These are phyloP conservation scores for Torulaspora delbrueckii DNA, from an alignment of 805 yeast genomes.

Conservation along the genomic window DNA sequence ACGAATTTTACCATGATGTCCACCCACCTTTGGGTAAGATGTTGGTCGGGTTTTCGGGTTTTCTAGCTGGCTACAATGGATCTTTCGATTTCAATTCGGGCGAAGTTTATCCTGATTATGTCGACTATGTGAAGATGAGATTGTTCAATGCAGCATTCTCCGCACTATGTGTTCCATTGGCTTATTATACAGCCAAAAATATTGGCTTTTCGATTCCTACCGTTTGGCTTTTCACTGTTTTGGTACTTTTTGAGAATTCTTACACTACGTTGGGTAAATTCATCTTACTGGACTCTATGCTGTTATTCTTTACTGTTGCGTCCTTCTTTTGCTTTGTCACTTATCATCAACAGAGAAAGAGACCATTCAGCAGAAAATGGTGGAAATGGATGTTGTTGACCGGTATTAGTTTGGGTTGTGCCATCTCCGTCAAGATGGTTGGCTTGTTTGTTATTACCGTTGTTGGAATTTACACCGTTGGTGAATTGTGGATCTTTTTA, in stretches of 20 bases:
- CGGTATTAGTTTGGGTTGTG: conserved; percentile 84
- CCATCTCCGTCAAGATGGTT: conserved; percentile 93
- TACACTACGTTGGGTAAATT: conserved; percentile 69
- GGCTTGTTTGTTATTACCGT: conserved; percentile 85
- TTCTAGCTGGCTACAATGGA: conserved; percentile 76
- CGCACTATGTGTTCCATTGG: conserved; percentile 60
- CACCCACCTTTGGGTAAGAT: conserved; percentile 86
- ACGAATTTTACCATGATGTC: conserved; percentile 79
- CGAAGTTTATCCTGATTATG: conserved; percentile 52
- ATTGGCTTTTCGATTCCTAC: conserved; percentile 49
- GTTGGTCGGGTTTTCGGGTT: conserved; percentile 74
- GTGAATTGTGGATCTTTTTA: conserved; percentile 79
- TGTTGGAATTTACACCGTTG: conserved; percentile 85
- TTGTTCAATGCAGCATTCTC: conserved; percentile 66
- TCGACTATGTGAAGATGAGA: conserved; percentile 63
- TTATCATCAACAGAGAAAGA: conserved; percentile 44
- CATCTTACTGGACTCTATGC: conserved; percentile 71
- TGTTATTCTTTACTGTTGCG: conserved; percentile 68
- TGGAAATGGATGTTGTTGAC: conserved; percentile 88
- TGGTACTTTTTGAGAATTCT: conserved; percentile 63
- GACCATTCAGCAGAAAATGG: conserved; percentile 73
- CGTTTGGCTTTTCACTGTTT: conserved; percentile 54
- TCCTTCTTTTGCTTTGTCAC: conserved; percentile 58
- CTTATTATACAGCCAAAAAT: conserved; percentile 63
- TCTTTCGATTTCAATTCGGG: conserved; percentile 73